phyloP scores from a whole-genome alignment of 2,329 filamentous ascomycete species.

The Pyrenophora teres region DNA sequence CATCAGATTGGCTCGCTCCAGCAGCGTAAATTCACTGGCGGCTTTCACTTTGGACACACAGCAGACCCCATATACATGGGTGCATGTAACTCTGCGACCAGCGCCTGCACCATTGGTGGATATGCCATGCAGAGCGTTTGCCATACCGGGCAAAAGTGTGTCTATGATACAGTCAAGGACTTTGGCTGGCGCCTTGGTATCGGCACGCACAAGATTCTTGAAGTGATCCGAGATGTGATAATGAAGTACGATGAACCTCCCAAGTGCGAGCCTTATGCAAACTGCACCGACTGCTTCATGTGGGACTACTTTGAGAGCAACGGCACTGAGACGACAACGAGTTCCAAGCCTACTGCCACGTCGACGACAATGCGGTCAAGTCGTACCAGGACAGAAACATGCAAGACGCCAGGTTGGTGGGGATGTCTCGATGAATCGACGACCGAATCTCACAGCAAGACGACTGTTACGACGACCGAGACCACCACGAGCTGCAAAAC shows the following conservation, averaged over 20 bases:
- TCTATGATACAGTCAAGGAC: slow-evolving; percentile 90
- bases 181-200: slow-evolving; percentile 91
- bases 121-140: slow-evolving; percentile 95
- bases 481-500: slow-evolving; percentile 52
- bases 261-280: slow-evolving; percentile 71
- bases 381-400: slow-evolving; percentile 77
- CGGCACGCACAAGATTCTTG: slow-evolving; percentile 86
- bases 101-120: slow-evolving; percentile 85
- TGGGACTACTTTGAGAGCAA: slow-evolving; percentile 98
- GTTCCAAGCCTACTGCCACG: slow-evolving; percentile 55
- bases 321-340: slow-evolving; percentile 74
- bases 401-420: slow-evolving; percentile 93
- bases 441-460: slow-evolving; percentile 54
- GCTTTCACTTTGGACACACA: slow-evolving; percentile 92
- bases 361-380: slow-evolving; percentile 57
- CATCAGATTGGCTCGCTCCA: slow-evolving; percentile 73
- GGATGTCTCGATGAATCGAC: slow-evolving; percentile 73
- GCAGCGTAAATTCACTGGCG: slow-evolving; percentile 65
- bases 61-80: slow-evolving; percentile 96
- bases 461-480: slow-evolving; percentile 48
- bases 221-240: slow-evolving; percentile 86
- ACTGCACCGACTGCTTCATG: slow-evolving; percentile 84
- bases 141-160: slow-evolving; percentile 84
- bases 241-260: slow-evolving; percentile 81
- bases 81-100: slow-evolving; percentile 86